Evolutionary conservation across 352 stramenopile genomes (phyloP).

Genomic region (Globisporangium carolinianum): DNA sequence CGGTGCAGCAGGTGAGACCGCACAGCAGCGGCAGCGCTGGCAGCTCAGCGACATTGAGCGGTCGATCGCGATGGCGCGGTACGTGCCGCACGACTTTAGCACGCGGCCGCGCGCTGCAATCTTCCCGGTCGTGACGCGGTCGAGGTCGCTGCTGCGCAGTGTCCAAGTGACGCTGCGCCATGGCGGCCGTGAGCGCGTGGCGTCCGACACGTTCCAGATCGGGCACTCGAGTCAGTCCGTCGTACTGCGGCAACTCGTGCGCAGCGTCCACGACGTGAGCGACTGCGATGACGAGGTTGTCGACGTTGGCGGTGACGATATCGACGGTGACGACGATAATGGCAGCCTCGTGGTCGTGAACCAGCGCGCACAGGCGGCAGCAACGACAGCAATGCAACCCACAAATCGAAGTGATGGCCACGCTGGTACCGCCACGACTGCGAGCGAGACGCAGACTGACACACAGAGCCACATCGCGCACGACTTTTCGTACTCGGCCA

Average conservation of each 20-base stretch:
- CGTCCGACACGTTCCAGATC: slow-evolving; percentile 20
- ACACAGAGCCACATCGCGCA: not conserved
- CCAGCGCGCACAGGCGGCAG: not conserved
- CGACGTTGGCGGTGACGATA: slow-evolving; percentile 3
- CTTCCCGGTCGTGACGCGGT: slow-evolving; percentile 32
- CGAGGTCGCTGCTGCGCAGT: slow-evolving; percentile 29
- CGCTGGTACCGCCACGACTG: not conserved
- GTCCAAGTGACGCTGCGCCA: slow-evolving; percentile 7
- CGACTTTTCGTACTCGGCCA: slow-evolving; percentile 9
- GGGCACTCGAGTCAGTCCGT: slow-evolving; percentile 40
- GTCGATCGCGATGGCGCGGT: slow-evolving; percentile 38
- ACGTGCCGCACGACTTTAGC: slow-evolving; percentile 33
- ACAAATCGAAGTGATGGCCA: not conserved
- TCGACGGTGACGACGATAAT: not conserved
- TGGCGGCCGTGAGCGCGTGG: slow-evolving; percentile 5
- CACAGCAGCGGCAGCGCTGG: slow-evolving; percentile 22
- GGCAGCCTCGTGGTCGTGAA: not conserved
- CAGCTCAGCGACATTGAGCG: slow-evolving; percentile 62
- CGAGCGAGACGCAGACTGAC: slow-evolving; percentile 3
- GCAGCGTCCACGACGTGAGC: slow-evolving; percentile 38
- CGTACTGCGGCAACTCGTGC: slow-evolving; percentile 38
- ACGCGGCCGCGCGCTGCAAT: slow-evolving; percentile 25
- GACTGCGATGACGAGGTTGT: slow-evolving; percentile 17
- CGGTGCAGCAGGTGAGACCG: not conserved
- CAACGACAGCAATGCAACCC: not conserved